phyloP scores from a whole-genome alignment of 176 grass and related monocot species.

The bread wheat (Triticum aestivum) region DNA sequence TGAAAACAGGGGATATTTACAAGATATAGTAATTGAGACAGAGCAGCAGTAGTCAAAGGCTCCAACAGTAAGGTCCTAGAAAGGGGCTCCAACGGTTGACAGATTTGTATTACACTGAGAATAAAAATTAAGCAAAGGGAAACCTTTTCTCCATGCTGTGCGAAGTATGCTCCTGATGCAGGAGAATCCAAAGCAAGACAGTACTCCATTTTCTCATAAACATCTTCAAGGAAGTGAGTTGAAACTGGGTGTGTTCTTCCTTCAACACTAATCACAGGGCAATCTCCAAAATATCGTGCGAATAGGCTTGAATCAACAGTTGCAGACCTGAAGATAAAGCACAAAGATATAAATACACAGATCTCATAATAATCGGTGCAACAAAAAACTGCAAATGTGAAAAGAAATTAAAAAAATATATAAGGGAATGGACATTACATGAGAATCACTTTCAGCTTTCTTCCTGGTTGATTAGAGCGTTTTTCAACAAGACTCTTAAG shows the following conservation, averaged over 20 bases:
- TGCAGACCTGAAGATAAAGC: constrained; percentile 74
- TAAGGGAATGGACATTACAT: constrained; percentile 47
- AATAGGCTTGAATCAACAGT: constrained; percentile 94
- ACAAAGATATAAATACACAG: constrained; percentile 9
- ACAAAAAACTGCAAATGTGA: constrained; percentile 21
- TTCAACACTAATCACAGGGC: constrained; percentile 94
- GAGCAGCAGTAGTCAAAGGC: constrained; percentile 3
- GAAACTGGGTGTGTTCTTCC: constrained; percentile 96
- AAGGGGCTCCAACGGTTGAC: constrained; percentile 6
- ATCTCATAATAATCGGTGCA: not conserved
- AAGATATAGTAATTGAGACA: constrained; percentile 22
- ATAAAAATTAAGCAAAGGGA: not conserved
- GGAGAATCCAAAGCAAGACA: constrained; percentile 84
- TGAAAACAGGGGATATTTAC: not conserved
- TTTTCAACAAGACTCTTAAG: constrained; percentile 84
- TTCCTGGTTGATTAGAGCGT: constrained; percentile 51
- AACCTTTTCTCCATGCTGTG: constrained; percentile 68
- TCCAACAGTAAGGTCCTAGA: too few species aligned
- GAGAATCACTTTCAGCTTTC: constrained; percentile 94
- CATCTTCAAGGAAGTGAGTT: constrained; percentile 85
- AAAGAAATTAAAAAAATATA: constrained; percentile 12
- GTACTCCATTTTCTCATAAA: constrained; percentile 89
- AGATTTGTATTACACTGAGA: constrained; percentile 20
- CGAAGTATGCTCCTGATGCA: constrained; percentile 66
- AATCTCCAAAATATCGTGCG: constrained; percentile 79